Base-by-base conservation (phyloP, 371 early-diverging fungal species). In the Mortierella sp. region DNA sequence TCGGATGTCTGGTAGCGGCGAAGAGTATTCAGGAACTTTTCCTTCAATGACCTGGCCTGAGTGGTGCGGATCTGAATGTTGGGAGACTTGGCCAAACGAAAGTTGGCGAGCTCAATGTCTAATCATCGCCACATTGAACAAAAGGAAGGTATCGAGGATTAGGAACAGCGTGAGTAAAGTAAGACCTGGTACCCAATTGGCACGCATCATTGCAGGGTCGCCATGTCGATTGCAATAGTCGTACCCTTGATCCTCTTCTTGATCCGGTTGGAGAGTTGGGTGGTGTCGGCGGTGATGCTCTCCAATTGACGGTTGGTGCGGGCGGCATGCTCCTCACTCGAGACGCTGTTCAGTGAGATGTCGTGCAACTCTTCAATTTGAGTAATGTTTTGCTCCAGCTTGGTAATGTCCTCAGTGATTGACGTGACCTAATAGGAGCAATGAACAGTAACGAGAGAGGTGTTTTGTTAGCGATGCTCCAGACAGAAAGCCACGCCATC, bases 21-120 rank as follows among this genome's bases (percentile, higher is more conserved):
- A 89, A 97, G 95, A 43, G 93, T 91, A 72, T 95, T 95, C 82
- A 97, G 88, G 77, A 97, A 97, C 83, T 93, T 93, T 77, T 96
- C 96, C 67, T 95, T 94, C 75, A 96, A 74, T 37, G 92, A 89
- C 8, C 91, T 92, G 79, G 94, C 95, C 93, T 96, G 87, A 26
- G 79, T 82, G 26, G 55, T 76, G 28, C 78, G 81, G 26, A 82
- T 80, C 51, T 78, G 77, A 50, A 79, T 83, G 31, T 83, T 74
- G 14, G 87, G 73, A 0, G 78, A 81, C 59, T 70, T 78, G 51
- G 72, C 76, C 51, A 82, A 70, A 40, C 88, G 74, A 55, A 84
- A 67, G 71, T 81, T 76, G 73, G 77, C 78, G 19, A 80, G 75
- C 72, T 87, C 80, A 61, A 83, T 85, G 37, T 76, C 85, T 82